These are phyloP conservation scores for Coemansia sp. DNA, from an alignment of 192 early-diverging fungal genomes.

Conservation along the genomic window DNA sequence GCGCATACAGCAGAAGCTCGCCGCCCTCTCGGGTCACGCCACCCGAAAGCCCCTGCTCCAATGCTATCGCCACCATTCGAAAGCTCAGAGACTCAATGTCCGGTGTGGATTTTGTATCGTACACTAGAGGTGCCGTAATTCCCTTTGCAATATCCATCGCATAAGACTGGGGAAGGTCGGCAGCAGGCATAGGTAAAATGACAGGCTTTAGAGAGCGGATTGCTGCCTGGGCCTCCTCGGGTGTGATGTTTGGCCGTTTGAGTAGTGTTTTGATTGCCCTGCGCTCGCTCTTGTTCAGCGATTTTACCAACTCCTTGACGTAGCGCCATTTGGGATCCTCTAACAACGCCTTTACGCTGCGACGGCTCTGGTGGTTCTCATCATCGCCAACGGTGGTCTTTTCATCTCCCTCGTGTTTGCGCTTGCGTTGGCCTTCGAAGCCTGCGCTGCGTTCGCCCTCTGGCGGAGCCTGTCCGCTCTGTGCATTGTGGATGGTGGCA, in stretches of 20 bases:
- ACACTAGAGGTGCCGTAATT: constrained; percentile 65
- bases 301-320: constrained; percentile 71
- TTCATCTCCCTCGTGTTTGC: constrained; percentile 30
- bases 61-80: constrained; percentile 66
- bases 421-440: constrained; percentile 50
- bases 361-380: constrained; percentile 47
- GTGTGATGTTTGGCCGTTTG: constrained; percentile 53
- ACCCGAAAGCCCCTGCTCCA: constrained; percentile 66
- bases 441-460: constrained; percentile 57
- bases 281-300: constrained; percentile 65
- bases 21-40: constrained; percentile 63
- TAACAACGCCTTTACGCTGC: constrained; percentile 53
- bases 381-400: constrained; percentile 8
- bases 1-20: constrained; percentile 63
- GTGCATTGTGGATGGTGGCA: constrained; percentile 76
- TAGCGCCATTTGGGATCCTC: constrained; percentile 56
- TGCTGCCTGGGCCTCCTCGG: constrained; percentile 31
- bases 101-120: constrained; percentile 65
- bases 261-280: constrained; percentile 63
- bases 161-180: constrained; percentile 56
- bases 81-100: constrained; percentile 62
- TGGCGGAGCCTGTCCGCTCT: constrained; percentile 64
- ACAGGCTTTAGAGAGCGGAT: constrained; percentile 50
- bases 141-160: constrained; percentile 65
- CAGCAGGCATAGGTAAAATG: constrained; percentile 49